These are phyloP conservation scores for Oryza coarctata DNA, from an alignment of 176 grass and related monocot genomes.

Conservation along the genomic window DNA sequence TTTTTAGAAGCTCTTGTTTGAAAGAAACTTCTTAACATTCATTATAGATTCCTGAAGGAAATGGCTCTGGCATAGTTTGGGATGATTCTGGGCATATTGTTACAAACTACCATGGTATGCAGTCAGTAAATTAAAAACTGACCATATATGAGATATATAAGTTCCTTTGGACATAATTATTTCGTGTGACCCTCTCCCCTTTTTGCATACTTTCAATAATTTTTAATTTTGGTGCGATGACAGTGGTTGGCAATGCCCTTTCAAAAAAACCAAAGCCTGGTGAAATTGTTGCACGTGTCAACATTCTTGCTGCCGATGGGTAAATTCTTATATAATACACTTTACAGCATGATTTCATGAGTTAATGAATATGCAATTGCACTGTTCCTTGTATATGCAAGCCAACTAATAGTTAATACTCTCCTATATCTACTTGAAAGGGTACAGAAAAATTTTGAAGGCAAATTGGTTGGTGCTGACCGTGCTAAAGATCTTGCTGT, in stretches of 20 bases:
- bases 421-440: slow-evolving; percentile 44
- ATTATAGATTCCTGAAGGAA: slow-evolving; percentile 94
- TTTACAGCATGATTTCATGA: slow-evolving; percentile 11
- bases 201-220: slow-evolving; percentile 5
- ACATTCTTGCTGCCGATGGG: slow-evolving; percentile 92
- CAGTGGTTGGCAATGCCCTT: slow-evolving; percentile 96
- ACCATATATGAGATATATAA: slow-evolving; percentile 20
- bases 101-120: slow-evolving; percentile 98
- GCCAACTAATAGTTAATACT: slow-evolving; percentile 24
- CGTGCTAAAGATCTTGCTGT: slow-evolving; percentile 89
- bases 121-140: slow-evolving; percentile 3
- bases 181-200: background rate
- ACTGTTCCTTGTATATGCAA: slow-evolving; percentile 16
- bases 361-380: background rate
- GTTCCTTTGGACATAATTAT: background rate
- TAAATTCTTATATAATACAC: slow-evolving; percentile 38
- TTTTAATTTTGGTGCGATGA: slow-evolving; percentile 11
- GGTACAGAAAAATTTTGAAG: slow-evolving; percentile 96
- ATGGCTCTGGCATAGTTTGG: slow-evolving; percentile 98
- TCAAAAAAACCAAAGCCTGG: slow-evolving; percentile 74
- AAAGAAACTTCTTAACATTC: slow-evolving; percentile 32
- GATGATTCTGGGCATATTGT: slow-evolving; percentile 85
- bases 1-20: slow-evolving; percentile 17
- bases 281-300: slow-evolving; percentile 89
- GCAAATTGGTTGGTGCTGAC: slow-evolving; percentile 88